These are phyloP conservation scores for Lentinus brumalis DNA, from an alignment of 768 basidiomycete genomes.

Conservation along the genomic window DNA sequence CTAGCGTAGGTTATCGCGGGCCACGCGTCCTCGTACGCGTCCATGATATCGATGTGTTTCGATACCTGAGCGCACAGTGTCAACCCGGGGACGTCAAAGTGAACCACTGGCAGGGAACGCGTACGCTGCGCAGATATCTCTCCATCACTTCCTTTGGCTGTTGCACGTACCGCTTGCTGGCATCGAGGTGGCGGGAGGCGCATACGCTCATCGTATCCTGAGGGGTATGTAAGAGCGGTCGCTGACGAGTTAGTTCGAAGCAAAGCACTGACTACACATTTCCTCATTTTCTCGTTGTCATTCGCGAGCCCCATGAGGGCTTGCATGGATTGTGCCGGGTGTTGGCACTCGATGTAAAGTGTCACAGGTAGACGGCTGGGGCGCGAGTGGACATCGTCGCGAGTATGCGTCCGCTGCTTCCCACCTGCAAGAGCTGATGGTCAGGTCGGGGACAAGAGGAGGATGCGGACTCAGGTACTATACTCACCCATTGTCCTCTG, in stretches of 20 bases:
- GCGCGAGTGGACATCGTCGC: not conserved
- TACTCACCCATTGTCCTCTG: too few species aligned
- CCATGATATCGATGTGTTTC: not conserved
- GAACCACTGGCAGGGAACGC: not conserved
- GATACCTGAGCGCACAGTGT: not conserved
- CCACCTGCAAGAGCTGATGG: too few species aligned
- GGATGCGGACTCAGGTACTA: too few species aligned
- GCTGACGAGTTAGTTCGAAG: not conserved
- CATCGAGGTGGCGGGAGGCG: not conserved
- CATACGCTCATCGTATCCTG: not conserved
- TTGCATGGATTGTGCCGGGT: not conserved
- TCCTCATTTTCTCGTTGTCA: not conserved
- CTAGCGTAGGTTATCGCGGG: not conserved
- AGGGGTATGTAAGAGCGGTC: not conserved
- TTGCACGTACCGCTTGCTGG: not conserved
- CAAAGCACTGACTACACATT: not conserved
- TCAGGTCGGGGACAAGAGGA: too few species aligned
- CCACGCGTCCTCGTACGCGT: not conserved
- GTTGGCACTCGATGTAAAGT: not conserved
- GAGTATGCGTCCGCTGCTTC: not conserved
- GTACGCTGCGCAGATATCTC: not conserved
- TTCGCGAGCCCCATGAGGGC: not conserved
- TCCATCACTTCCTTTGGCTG: not conserved
- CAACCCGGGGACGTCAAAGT: too few species aligned
- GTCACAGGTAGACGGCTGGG: not conserved